Conservation (phyloP, 305 asterid species). For the Fraxinus sp. region DNA sequence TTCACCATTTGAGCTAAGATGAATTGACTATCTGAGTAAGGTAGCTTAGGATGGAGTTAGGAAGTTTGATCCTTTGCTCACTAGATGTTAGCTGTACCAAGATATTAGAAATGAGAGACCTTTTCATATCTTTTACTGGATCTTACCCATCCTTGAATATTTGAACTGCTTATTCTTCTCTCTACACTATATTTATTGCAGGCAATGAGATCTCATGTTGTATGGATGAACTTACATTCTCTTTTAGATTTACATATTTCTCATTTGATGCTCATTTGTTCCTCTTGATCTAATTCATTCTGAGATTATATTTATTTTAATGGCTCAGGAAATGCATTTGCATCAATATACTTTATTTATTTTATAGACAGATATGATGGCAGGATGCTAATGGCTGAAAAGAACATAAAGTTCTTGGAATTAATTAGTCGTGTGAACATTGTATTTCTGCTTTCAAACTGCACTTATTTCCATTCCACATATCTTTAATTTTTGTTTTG, state of each 20-base stretch:
- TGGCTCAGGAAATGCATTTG: slow-evolving; percentile 5
- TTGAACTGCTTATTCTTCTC: slow-evolving; percentile 3
- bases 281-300: slow-evolving; percentile 11
- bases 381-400: slow-evolving; percentile 19
- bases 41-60: neutral
- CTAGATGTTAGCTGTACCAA: neutral
- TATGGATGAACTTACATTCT: neutral
- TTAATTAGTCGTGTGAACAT: slow-evolving; percentile 1
- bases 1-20: slow-evolving; percentile 7
- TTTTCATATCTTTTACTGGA: slow-evolving; percentile 7
- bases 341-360: neutral
- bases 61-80: slow-evolving; percentile 17
- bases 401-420: slow-evolving; percentile 5
- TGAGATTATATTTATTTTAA: slow-evolving; percentile 14
- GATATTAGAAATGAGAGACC: slow-evolving; percentile 9
- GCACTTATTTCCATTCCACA: slow-evolving; percentile 13
- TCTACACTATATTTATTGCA: slow-evolving; percentile 9
- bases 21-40: slow-evolving; percentile 5
- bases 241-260: neutral
- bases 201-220: slow-evolving; percentile 10
- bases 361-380: slow-evolving; percentile 14
- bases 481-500: slow-evolving; percentile 32
- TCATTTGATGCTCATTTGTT: slow-evolving; percentile 7
- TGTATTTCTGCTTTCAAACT: slow-evolving; percentile 21
- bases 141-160: slow-evolving; percentile 12